phyloP scores from a whole-genome alignment of 2,329 filamentous ascomycete genomes.

The Talaromyces islandicus region DNA sequence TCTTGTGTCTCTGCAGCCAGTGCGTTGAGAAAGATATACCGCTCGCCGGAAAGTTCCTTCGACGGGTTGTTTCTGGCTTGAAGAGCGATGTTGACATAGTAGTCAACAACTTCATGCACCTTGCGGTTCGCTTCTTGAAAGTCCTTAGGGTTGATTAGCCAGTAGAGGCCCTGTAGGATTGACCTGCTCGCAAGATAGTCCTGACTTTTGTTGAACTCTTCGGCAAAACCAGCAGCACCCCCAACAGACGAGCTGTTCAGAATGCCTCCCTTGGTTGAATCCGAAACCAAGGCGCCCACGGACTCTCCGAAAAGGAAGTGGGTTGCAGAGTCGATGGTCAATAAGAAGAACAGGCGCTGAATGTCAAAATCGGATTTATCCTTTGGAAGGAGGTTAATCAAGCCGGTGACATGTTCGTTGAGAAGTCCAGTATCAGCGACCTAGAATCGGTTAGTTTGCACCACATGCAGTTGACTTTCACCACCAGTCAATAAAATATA shows the following conservation, averaged over 20 bases:
- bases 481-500: background rate
- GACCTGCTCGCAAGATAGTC: background rate
- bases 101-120: slow-evolving; percentile 16
- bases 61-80: slow-evolving; percentile 21
- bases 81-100: slow-evolving; percentile 66
- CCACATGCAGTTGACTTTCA: background rate
- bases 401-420: slow-evolving; percentile 53
- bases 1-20: slow-evolving; percentile 43
- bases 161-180: slow-evolving; percentile 1
- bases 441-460: slow-evolving; percentile 26
- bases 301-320: slow-evolving; percentile 62
- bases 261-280: background rate
- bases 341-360: slow-evolving; percentile 57
- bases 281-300: slow-evolving; percentile 31
- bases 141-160: background rate
- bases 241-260: background rate
- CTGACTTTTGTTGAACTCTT: slow-evolving; percentile 5
- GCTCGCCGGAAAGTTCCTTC: slow-evolving; percentile 2
- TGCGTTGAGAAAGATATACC: slow-evolving; percentile 47
- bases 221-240: slow-evolving; percentile 4
- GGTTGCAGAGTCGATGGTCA: slow-evolving; percentile 62
- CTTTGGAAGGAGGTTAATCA: slow-evolving; percentile 59
- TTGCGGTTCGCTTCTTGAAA: background rate
- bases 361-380: slow-evolving; percentile 55
- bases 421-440: slow-evolving; percentile 53